Evolutionary conservation across 192 early-diverging fungal species (phyloP).

Genomic region (Spizellomyces sp.): DNA sequence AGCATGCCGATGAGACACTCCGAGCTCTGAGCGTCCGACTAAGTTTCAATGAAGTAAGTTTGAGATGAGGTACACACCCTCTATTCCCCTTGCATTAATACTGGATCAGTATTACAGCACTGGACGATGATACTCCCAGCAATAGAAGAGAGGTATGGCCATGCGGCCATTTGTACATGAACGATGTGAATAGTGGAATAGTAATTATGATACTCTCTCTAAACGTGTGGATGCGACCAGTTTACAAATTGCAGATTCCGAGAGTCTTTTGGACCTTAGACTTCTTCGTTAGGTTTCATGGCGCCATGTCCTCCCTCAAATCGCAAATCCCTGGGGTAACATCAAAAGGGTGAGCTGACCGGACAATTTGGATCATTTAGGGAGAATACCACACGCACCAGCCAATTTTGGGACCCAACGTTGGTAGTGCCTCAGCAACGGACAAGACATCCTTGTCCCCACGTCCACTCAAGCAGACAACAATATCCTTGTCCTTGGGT

Average conservation of each 20-base stretch:
- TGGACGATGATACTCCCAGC: background rate
- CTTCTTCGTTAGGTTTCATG: background rate
- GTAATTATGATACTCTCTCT: no score
- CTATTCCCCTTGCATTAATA: no score
- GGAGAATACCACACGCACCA: conserved; percentile 51
- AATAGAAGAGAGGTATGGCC: no score
- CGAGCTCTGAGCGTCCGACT: background rate
- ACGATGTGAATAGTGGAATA: no score
- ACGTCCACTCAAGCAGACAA: conserved; percentile 89
- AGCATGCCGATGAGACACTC: conserved; percentile 1
- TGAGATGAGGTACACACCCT: no score
- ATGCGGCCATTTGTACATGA: no score
- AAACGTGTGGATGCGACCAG: no score
- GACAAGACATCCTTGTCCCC: conserved; percentile 98
- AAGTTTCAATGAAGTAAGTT: conserved; percentile 3
- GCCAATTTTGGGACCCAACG: conserved; percentile 87
- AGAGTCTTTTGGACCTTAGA: no score
- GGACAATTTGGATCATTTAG: background rate
- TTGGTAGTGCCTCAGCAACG: conserved; percentile 88
- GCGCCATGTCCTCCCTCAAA: conserved; percentile 13
- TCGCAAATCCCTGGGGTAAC: background rate
- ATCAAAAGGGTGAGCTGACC: background rate
- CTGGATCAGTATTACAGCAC: background rate
- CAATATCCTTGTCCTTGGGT: conserved; percentile 73
- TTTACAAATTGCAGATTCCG: no score